Evolutionary conservation across 495 filamentous ascomycete species (phyloP), one percentile per base, ranked within the genome.

Genomic region (Neurospora sp.): DNA sequence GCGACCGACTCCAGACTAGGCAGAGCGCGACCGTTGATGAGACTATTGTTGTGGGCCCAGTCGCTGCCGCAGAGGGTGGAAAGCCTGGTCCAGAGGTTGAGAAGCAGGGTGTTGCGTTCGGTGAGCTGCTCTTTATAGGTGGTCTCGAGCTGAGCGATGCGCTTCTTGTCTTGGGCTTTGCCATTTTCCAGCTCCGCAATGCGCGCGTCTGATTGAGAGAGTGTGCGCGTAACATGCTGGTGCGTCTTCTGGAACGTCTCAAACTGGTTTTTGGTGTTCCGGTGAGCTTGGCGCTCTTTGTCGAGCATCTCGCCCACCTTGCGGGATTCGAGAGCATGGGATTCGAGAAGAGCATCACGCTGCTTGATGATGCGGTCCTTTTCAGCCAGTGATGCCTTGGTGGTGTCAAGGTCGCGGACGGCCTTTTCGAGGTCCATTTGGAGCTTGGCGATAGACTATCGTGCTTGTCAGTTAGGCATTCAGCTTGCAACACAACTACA

Each of bases 291-390:
- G 40, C 94, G 90, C 82, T 99, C 96, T 71, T 95, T 95, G 39
- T 99, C 96, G 39, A 98, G 89, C 66, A 97, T 85, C 71, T 98
- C 95, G 7, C 89, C 89, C 38, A 98, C 84, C 77, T 94, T 94
- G 70, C 92, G 88, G 39, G 89, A 91, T 79, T 99, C 96, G 54
- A 97, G 89, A 0, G 90, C 93, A 77, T 95, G 90, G 70, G 89
- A 92, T 82, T 99, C 96, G 18, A 99, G 88, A n/a, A 98, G 86
- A 38, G 88, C 86, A 76, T 98, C 94, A n/a, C 96, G 93, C 77
- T 96, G 93, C 71, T 92, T 93, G 76, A 99, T 90, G 72, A 96
- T 85, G 38, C 91, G 90, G 70, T 98, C 94, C 79, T 94, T 98
- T 78, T 98, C 94, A 27, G 89, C 89, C 20, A 97, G 85, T 41